phyloP scores from a whole-genome alignment of 768 basidiomycete species.

The Leccinellum albellum region DNA sequence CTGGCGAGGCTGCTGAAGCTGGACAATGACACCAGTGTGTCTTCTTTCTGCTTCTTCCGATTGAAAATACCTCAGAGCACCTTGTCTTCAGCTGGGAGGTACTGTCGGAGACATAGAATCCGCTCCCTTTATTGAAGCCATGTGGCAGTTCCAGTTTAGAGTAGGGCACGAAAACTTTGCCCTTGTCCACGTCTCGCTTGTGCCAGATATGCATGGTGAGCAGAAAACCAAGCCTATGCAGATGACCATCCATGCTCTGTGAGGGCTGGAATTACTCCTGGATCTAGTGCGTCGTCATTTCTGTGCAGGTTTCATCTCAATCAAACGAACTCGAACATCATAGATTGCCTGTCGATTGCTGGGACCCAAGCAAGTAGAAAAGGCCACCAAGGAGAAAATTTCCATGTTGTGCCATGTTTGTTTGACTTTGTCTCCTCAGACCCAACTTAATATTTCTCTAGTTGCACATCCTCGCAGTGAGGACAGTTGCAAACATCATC shows the following conservation, averaged over 20 bases:
- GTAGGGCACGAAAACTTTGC: slow-evolving; percentile 97
- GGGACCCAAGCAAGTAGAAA: slow-evolving; percentile 74
- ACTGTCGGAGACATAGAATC: slow-evolving; percentile 99
- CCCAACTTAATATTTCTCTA: too few species aligned
- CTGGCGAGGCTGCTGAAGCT: too few species aligned
- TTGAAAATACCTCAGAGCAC: slow-evolving; percentile 2
- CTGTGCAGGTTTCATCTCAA: background rate
- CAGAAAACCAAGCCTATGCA: slow-evolving; percentile 99
- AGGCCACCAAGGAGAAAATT: slow-evolving; percentile 89
- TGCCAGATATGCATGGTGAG: slow-evolving; percentile 99
- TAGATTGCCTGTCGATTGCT: slow-evolving; percentile 92
- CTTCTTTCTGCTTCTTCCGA: background rate
- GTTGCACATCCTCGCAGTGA: slow-evolving; percentile 95
- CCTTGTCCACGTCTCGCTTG: slow-evolving; percentile 92
- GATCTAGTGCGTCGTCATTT: slow-evolving; percentile 63
- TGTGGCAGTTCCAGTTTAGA: slow-evolving; percentile 99
- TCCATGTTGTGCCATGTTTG: slow-evolving; percentile 99
- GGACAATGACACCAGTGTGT: too few species aligned
- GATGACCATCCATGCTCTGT: slow-evolving; percentile 89
- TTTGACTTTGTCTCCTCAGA: too few species aligned
- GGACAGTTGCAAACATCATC: slow-evolving; percentile 91
- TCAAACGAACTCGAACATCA: background rate
- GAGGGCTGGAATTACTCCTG: slow-evolving; percentile 88
- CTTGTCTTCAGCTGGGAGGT: slow-evolving; percentile 76
- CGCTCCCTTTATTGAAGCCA: slow-evolving; percentile 95